Evolutionary conservation across 75 land plant genomes (phyloP).

Genomic region (Sequoiadendron giganteum): DNA sequence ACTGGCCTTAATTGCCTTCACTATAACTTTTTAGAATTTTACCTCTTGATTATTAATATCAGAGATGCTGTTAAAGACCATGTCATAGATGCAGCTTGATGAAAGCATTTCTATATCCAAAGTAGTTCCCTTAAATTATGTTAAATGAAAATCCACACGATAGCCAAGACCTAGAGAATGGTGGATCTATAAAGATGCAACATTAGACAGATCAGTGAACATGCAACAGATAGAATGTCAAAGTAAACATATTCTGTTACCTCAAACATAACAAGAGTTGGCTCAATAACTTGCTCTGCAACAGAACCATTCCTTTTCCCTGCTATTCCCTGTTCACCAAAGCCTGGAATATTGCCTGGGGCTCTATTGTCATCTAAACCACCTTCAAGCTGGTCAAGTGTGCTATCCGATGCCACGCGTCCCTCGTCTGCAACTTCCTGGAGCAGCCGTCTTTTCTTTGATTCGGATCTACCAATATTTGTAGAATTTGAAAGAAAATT

Average conservation of each 20-base stretch:
- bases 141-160: neutral
- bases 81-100: neutral
- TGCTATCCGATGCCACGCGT: conserved; percentile 27
- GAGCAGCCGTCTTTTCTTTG: conserved; percentile 52
- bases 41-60: neutral
- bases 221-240: neutral
- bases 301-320: conserved; percentile 57
- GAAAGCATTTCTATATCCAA: neutral
- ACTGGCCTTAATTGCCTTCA: neutral
- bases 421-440: conserved; percentile 45
- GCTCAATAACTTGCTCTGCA: conserved; percentile 85
- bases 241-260: conserved; percentile 21
- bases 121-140: neutral
- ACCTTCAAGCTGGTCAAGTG: conserved; percentile 29
- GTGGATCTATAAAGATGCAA: conserved; percentile 6
- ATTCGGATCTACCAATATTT: conserved; percentile 25
- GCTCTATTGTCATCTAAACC: conserved; percentile 14
- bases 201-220: neutral
- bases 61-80: neutral
- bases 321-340: conserved; percentile 28
- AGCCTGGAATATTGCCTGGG: conserved; percentile 8
- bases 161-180: neutral
- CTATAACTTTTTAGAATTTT: neutral
- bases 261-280: conserved; percentile 96
- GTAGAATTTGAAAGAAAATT: conserved; percentile 6